Base-by-base conservation (phyloP, 768 basidiomycete genomes). In the Boletus sp. region DNA sequence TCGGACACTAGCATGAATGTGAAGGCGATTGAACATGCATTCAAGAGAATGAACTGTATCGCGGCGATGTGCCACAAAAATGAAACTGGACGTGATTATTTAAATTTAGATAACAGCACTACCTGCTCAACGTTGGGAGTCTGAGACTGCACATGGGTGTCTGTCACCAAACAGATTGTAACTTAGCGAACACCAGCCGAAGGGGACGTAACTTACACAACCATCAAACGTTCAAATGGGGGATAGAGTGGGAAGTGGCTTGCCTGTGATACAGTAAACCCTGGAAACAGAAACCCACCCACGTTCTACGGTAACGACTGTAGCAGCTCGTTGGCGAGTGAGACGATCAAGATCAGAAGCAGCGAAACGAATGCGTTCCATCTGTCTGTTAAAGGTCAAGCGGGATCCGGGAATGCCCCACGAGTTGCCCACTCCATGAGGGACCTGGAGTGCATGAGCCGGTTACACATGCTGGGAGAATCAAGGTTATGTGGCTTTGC, bases 301-400 rank as follows among this genome's bases (percentile, higher is more conserved):
- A 38, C 32, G 43, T 42, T 41, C 39, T 44, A 14, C 40, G 34
- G 33, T 29, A 51, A 27, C 29, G 13, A 42, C 27, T 14, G 42
- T 47, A n/a, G 25, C 43, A 33, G 23, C 9, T 27, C 8, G 49
- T 19, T 8, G 19, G 43, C 17, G 37, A 32, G 30, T 17, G 40
- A 9, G 50, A 35, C n/a, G 46, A 51, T 62, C 60, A 38, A 25
- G 25, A 51, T 52, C 43, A 33, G 17, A 51, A 57, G 60, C 44
- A 49, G 39, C n/a, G 15, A 19, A 25, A 43, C 39, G 25, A n/a
- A 41, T 33, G 34, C 29, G 23, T 47, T 40, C 47, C 34, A 55
- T 15, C 50, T 33, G 39, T 42, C 27, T 56, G 38, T 40, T 25
- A 33, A 32, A 25, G 14, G 19, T 38, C 44, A 29, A 33, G 10